A percentile compares a stretch with the other conserved stretches of the same genome.
Evolutionary conservation across 257 asterid genomes (phyloP).

Genomic region (Solanum chilense): DNA sequence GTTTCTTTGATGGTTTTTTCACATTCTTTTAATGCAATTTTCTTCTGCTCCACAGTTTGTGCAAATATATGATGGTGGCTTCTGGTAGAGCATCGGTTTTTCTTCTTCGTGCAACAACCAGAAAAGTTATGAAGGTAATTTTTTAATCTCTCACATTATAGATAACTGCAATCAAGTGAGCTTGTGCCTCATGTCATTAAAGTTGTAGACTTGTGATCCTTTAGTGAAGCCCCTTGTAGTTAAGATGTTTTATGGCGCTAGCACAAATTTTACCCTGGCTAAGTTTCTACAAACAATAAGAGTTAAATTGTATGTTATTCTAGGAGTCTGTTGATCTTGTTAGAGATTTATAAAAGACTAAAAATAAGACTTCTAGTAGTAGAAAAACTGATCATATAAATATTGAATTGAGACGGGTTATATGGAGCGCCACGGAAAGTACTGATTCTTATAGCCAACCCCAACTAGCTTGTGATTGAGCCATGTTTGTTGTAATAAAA

Average conservation of each 20-base stretch:
- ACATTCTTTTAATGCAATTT: not conserved
- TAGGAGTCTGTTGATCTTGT: not conserved
- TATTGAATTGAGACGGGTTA: not conserved
- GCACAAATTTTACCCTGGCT: not conserved
- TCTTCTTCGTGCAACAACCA: slow-evolving; percentile 38
- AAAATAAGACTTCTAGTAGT: not conserved
- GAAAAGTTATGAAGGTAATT: not conserved
- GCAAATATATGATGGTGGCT: slow-evolving; percentile 90
- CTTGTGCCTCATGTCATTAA: slow-evolving; percentile 7
- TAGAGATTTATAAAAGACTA: not conserved
- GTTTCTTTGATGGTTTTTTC: not conserved
- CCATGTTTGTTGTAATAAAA: not conserved
- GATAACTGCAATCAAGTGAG: slow-evolving; percentile 2
- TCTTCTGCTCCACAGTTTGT: slow-evolving; percentile 37
- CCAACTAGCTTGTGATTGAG: not conserved
- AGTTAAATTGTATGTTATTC: not conserved
- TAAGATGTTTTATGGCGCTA: not conserved
- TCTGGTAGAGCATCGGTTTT: slow-evolving; percentile 81
- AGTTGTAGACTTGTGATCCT: slow-evolving; percentile 31
- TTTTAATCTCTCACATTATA: not conserved
- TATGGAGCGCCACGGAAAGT: not conserved
- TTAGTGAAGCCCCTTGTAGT: not conserved
- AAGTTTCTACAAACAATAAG: not conserved
- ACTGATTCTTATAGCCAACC: not conserved
- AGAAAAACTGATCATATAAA: not conserved